phyloP scores from a whole-genome alignment of 73 alveolate genomes.

The Uronychia setigera region DNA sequence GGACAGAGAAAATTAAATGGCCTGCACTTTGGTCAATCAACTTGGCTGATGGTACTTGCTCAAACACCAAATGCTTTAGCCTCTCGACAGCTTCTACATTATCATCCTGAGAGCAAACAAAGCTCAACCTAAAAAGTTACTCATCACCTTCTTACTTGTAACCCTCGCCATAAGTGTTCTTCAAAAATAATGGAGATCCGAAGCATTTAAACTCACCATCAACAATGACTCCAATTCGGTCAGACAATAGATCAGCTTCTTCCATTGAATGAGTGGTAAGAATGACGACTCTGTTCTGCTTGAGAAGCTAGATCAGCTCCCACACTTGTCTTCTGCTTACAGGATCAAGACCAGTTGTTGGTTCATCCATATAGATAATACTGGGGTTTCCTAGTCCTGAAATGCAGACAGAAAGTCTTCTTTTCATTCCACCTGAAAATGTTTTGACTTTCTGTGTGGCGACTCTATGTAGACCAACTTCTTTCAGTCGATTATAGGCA shows the following conservation, averaged over 20 bases:
- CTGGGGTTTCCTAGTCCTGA: constrained; percentile 66
- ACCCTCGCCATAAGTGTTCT: constrained; percentile 94
- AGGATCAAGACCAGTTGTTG: constrained; percentile 88
- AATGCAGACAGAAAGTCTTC: constrained; percentile 79
- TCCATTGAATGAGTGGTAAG: constrained; percentile 82
- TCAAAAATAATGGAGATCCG: constrained; percentile 86
- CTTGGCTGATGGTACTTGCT: constrained; percentile 49
- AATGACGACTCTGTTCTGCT: constrained; percentile 72
- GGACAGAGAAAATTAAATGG: constrained; percentile 62
- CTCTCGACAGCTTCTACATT: not conserved
- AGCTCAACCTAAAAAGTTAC: not conserved
- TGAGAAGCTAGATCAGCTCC: constrained; percentile 68
- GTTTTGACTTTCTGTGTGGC: constrained; percentile 38
- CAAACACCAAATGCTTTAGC: not conserved
- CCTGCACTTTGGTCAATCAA: constrained; percentile 75
- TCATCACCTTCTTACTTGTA: constrained; percentile 22
- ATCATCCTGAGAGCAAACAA: not conserved
- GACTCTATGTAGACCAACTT: constrained; percentile 37
- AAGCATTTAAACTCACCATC: constrained; percentile 86
- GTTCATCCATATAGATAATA: constrained; percentile 75
- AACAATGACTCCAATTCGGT: constrained; percentile 75
- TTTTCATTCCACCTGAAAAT: constrained; percentile 79
- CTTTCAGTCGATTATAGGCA: constrained; percentile 5
- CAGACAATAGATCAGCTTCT: constrained; percentile 81
- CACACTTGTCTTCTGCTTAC: constrained; percentile 73